Base-by-base conservation (phyloP, 805 yeast genomes). In the Metschnikowia similis region DNA sequence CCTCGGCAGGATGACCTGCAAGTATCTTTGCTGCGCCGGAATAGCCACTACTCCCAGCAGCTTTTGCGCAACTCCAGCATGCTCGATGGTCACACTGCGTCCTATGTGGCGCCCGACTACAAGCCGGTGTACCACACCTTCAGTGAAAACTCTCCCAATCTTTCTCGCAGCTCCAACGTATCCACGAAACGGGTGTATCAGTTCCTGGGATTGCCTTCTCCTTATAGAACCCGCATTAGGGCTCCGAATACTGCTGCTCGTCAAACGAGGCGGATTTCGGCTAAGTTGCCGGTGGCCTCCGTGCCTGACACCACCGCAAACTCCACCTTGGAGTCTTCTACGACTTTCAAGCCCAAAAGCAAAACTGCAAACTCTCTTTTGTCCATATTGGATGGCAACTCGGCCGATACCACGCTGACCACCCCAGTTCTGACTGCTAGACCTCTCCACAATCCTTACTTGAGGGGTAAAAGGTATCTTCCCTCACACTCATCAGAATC, bases 281-380 rank as follows among this genome's bases (percentile, higher is more conserved):
- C 58, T 14, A 46, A 46, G 35, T 47, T 45, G 31, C 14, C 46
- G 27, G 37, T 38, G 35, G 39, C 38, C 8, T 39, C 45, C 28
- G 34, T 39, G 28, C 28, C 32, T 35, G 45, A 46, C 8, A 4
- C 50, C 7, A 30, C 49, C 4, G 42, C 53, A 4, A 37, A 31
- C 21, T 17, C 53, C 14, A 31, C 54, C 27, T 29, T 41, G 21
- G 52, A 37, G 21, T 5, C 51, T 21, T 14, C 47, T 2, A 26
- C 48, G 10, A 35, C 42, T 14, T 50, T 56, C 45, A 66, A 67
- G 52, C 68, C 66, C 50, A 48, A 74, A 47, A 76, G 80, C 53
- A 71, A 68, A 34, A 74, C 83, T 0, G 83, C 83, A 1, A 66
- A 77, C 46, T 75, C 82, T 1, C 63, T 79, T 43, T 59, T 79